Evolutionary conservation across 495 filamentous ascomycete species (phyloP), one percentile per base, ranked within the genome.

Genomic region (Halenospora varia): DNA sequence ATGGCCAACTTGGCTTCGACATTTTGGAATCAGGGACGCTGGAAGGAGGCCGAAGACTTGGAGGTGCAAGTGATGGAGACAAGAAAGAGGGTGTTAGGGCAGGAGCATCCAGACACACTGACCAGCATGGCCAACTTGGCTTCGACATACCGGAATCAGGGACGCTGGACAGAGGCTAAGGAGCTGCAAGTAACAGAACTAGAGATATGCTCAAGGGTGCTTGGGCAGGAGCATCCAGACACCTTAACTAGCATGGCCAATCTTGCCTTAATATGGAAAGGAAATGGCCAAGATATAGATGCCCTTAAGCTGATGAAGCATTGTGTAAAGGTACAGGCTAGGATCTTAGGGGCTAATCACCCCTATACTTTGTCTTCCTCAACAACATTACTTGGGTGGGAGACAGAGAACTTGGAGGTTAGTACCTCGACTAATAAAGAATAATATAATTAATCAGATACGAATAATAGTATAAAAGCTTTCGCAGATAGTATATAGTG

Each of bases 271-370:
- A 65, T 48, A 18, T 65, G 44, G 55, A 63, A 63, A 53, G 17
- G 19, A 10, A 56, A 61, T 35, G 61, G 55, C 35, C 66, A 59
- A 40, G 15, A 56, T 62, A 53, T 18, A 45, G 58, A 66, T 52
- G 66, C 66, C 51, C 29, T 64, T 18, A 57, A 61, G 20, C 49
- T 68, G 3, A 55, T 66, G 51, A 26, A 50, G 46, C 57, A 66
- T 29, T 68, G 60, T 61, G 54, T 60, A 46, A 50, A 50, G 50
- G 40, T 67, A 51, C 55, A 44, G 17, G 23, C 18, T 41, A 15
- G 48, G 25, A 49, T 55, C 53, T 53, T 68, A 59, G 65, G 63
- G 25, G 29, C 48, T 58, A 44, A 55, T 49, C 58, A 67, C 55
- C 62, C 58, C 17, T 11, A 67, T 64, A 65, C 60, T 39, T 26